Evolutionary conservation across 1,284 basidiomycete genomes (phyloP).

Genomic region (Cutaneotrichosporon curvatum): DNA sequence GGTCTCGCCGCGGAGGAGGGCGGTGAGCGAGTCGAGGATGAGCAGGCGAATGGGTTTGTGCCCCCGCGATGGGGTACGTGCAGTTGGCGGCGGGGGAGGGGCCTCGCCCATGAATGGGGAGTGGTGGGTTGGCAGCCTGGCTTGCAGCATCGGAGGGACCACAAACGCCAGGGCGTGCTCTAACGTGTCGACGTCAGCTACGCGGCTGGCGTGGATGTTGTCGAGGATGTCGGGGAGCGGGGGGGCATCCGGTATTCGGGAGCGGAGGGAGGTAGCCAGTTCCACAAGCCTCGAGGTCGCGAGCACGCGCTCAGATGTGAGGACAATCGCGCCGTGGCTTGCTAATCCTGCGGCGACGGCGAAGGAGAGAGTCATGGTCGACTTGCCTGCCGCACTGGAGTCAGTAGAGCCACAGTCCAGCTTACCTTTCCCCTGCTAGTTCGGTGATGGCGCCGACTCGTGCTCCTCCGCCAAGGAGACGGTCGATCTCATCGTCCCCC

Average conservation of each 20-base stretch:
- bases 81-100: neutral
- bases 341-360: conserved; percentile 68
- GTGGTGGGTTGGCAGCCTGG: neutral
- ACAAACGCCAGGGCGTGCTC: conserved; percentile 59
- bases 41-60: conserved; percentile 51
- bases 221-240: conserved; percentile 48
- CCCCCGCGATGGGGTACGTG: too few species aligned
- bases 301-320: conserved; percentile 66
- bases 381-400: conserved; percentile 74
- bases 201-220: conserved; percentile 59
- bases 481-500: conserved; percentile 62
- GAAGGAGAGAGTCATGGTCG: conserved; percentile 71
- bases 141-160: conserved; percentile 56
- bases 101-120: conserved; percentile 2
- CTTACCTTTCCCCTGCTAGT: conserved; percentile 75
- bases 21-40: conserved; percentile 72
- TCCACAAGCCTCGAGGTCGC: conserved; percentile 57
- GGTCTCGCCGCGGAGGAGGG: conserved; percentile 58
- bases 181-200: conserved; percentile 57
- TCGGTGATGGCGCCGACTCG: conserved; percentile 72
- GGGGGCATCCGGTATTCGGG: conserved; percentile 1
- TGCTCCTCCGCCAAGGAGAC: conserved; percentile 64
- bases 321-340: conserved; percentile 53
- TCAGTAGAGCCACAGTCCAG: neutral
- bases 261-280: conserved; percentile 31